Base-by-base conservation (phyloP, 257 asterid genomes). In the Coffea canephora region DNA sequence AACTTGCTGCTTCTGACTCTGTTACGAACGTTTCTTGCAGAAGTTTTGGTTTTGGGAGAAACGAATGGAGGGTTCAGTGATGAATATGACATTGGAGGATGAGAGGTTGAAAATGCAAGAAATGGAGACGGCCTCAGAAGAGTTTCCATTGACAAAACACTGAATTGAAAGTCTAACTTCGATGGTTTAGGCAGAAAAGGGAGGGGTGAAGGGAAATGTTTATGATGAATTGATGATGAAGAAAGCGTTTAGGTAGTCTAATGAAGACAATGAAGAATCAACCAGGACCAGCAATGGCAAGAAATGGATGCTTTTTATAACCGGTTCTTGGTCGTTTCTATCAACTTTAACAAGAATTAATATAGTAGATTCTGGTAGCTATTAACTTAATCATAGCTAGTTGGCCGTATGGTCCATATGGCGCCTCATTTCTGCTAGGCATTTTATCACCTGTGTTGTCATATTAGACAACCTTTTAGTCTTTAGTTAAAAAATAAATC, bases 101-200 rank as follows among this genome's bases (percentile, higher is more conserved):
- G 80, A 80, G 85, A 78, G 50, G 77, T 43, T 73, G 88, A 78
- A 59, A 86, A 86, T 18, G 84, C 77, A 72, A 88, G 71, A 57
- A 86, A 74, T 69, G 92, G 85, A 45, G 90, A 83, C 72, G 82
- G 86, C 31, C 71, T 70, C 76, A 85, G 87, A 78, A 87, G 87
- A 79, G 89, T 79, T 69, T 84, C 94, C 98, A 94, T 91, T 61
- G 69, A 75, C 84, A 82, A 79, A 50, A 72, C 6, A 25, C 23
- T 25, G 67, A 48, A 65, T 65, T 54, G 52, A 54, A 34, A 62
- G 46, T 55, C 11, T 3, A 19, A 14, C 12, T 41, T 48, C 31
- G 27, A 49, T 48, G 52, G 66, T 19, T 39, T 54, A 15, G 61
- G 55, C 18, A 34, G 71, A 10, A 74, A 76, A 25, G 14, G 62